These are phyloP conservation scores for Tylopilus rubrobrunneus DNA, from an alignment of 768 basidiomycete species.

Conservation along the genomic window DNA sequence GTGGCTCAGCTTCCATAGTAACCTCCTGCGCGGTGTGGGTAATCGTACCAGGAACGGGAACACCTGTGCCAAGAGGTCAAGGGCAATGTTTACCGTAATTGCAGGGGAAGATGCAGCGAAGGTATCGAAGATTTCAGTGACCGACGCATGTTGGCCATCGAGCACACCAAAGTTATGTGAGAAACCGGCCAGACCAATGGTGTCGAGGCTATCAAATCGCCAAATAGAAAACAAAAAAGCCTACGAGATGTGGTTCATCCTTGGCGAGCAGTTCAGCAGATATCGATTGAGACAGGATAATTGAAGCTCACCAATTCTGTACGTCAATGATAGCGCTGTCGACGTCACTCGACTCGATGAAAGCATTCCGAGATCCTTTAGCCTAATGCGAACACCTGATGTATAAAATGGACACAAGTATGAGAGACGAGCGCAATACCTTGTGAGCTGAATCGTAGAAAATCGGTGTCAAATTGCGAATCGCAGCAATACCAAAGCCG, in stretches of 20 bases:
- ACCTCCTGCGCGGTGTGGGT: constrained; percentile 28
- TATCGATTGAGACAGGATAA: neutral
- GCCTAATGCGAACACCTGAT: constrained; percentile 11
- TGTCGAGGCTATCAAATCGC: constrained; percentile 10
- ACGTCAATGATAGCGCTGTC: constrained; percentile 32
- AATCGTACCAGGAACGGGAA: constrained; percentile 32
- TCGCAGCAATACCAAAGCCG: constrained; percentile 34
- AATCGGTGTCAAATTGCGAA: constrained; percentile 33
- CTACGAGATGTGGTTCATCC: constrained; percentile 37
- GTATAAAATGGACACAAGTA: too few relatives aligned
- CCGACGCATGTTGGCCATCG: constrained; percentile 30
- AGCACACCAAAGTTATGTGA: constrained; percentile 43
- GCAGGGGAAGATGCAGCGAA: constrained; percentile 15
- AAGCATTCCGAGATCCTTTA: constrained; percentile 29
- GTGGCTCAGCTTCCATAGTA: constrained; percentile 24
- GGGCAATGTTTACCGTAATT: constrained; percentile 8
- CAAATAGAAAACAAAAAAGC: neutral
- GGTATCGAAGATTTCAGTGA: constrained; percentile 25
- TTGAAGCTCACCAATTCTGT: constrained; percentile 26
- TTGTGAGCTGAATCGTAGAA: constrained; percentile 37
- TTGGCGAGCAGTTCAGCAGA: neutral
- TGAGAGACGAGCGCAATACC: neutral
- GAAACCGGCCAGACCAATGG: constrained; percentile 43
- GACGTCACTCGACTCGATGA: constrained; percentile 14
- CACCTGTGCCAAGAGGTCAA: constrained; percentile 17